These are phyloP conservation scores for Ganoderma sp. DNA, from an alignment of 1,284 basidiomycete species.

Conservation along the genomic window DNA sequence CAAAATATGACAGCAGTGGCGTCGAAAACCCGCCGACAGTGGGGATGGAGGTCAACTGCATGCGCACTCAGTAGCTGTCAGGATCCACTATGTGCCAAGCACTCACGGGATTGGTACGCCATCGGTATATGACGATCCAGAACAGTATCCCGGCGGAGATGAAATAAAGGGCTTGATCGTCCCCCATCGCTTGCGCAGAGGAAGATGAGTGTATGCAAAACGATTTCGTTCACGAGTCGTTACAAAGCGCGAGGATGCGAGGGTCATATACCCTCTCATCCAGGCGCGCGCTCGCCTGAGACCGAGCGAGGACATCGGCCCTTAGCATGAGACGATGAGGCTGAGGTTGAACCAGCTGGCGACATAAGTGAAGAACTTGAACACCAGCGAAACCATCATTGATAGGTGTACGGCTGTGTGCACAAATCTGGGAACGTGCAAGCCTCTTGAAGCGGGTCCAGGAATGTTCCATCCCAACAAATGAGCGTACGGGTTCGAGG, in stretches of 20 bases:
- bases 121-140: background rate
- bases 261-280: background rate
- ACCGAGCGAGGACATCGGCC: background rate
- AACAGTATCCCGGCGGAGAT: background rate
- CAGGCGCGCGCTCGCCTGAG: background rate
- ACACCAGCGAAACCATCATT: background rate
- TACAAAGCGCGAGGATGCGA: background rate
- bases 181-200: background rate
- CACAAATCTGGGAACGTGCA: background rate
- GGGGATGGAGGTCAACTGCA: slow-evolving; percentile 32
- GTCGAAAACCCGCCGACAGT: slow-evolving; percentile 33
- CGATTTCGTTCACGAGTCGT: background rate
- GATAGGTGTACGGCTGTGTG: background rate
- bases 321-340: background rate
- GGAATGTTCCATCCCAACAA: background rate
- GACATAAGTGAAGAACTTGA: background rate
- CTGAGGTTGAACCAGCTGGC: background rate
- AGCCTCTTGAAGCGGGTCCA: background rate
- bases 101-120: background rate
- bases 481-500: background rate
- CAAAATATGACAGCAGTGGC: slow-evolving; percentile 34
- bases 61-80: background rate
- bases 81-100: background rate
- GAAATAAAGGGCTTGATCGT: background rate
- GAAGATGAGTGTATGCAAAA: background rate